Evolutionary conservation across 208 protist species (phyloP).

Genomic region (Leishmania gerbilli): DNA sequence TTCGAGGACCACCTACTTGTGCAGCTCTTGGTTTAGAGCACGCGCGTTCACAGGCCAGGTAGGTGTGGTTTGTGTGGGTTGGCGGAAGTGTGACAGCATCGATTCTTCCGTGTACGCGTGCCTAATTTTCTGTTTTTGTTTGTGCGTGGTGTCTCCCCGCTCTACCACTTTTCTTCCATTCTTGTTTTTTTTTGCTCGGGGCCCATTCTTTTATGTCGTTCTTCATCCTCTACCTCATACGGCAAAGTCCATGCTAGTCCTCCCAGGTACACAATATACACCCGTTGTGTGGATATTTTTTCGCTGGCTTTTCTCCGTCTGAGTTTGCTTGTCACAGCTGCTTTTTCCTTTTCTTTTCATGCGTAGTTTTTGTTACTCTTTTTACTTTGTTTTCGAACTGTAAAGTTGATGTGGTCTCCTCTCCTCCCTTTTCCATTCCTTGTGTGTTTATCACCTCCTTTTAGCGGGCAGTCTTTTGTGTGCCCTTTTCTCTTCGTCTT

Average conservation of each 20-base stretch:
- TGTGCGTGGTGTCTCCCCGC: not conserved
- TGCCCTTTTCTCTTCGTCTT: not conserved
- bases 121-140: not conserved
- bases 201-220: not conserved
- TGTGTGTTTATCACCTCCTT: constrained; percentile 2
- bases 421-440: not conserved
- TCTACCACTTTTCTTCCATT: not conserved
- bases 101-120: not conserved
- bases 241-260: not conserved
- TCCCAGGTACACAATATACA: not conserved
- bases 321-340: not conserved
- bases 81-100: not conserved
- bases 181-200: no score
- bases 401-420: not conserved
- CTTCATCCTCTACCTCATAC: not conserved
- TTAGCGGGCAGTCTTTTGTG: constrained; percentile 5
- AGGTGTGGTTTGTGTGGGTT: not conserved
- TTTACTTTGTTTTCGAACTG: not conserved
- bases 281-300: not conserved
- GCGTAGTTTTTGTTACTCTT: not conserved
- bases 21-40: not conserved
- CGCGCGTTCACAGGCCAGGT: not conserved
- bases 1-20: not conserved
- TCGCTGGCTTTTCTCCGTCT: not conserved
- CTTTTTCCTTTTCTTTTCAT: not conserved